Evolutionary conservation across 139 green algal genomes (phyloP), one percentile per base, ranked within the genome.

Genomic region (Picochlorum sp.): DNA sequence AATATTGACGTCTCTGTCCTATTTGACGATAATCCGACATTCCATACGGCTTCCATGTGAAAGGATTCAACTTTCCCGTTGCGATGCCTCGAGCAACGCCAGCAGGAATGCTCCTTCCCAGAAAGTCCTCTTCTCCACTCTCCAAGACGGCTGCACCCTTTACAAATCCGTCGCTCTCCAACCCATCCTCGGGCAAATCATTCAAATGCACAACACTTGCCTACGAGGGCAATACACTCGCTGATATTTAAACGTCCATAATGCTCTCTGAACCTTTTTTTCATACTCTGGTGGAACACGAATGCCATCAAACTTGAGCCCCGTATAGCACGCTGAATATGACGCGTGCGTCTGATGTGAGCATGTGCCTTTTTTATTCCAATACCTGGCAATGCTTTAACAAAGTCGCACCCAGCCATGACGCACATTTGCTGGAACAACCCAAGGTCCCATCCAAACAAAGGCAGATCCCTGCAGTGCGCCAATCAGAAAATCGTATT

Each of bases 371-470:
- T 95, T 69, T 95, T 96, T 58, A 97, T 77, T 30, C 93, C 93
- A 14, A 98, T 87, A 49, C 81, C 79, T 0, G 72, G 72, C 52
- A 97, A 58, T 26, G 70, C 78, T 34, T 78, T 69, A 47, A 97
- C 71, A 68, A 97, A 99, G 78, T 99, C 94, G 62, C 94, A 99
- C 7, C 94, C 94, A 8, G 89, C 79, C 74, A 98, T 68, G 57
- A 98, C 86, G 73, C 94, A 99, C 83, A 95, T 95, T 82, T 95
- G 76, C 41, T 93, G 78, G 57, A 98, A 94, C 85, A 95, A 90
- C 14, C 92, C 73, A 7, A 83, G 76, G 1, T 63, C 85, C 69
- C 95, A 97, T 21, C 82, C 83, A 62, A 62, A 65, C 64, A 68
- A 88, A 88, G 55, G 52, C 28, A 81, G 74, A 51, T 77, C 74